These are phyloP conservation scores for Phytophthora cactorum DNA, from an alignment of 352 stramenopile genomes.

Conservation along the genomic window DNA sequence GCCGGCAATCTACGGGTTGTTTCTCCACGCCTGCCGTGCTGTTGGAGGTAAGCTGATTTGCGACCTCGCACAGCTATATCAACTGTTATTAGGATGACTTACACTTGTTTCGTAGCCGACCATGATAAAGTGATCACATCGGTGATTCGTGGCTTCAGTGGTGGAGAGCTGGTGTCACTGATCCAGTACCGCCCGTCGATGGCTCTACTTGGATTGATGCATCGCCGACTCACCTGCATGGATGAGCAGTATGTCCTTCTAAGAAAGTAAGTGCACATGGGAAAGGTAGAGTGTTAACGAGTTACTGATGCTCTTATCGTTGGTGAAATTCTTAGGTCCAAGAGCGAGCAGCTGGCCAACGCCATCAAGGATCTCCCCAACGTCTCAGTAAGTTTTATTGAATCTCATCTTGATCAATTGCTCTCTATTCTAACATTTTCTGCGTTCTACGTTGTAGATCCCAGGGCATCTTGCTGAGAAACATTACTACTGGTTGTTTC, in stretches of 20 bases:
- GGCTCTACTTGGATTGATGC: constrained; percentile 73
- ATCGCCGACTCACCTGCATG: constrained; percentile 70
- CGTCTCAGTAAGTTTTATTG: constrained; percentile 45
- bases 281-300: not conserved
- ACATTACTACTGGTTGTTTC: constrained; percentile 88
- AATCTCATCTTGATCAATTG: not conserved
- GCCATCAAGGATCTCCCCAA: constrained; percentile 63
- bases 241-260: constrained; percentile 75
- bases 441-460: constrained; percentile 39
- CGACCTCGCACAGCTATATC: no score
- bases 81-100: not conserved
- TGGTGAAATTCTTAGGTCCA: constrained; percentile 39
- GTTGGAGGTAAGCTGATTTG: constrained; percentile 49
- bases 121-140: constrained; percentile 86
- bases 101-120: constrained; percentile 34
- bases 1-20: constrained; percentile 75
- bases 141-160: constrained; percentile 81
- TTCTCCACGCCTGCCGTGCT: constrained; percentile 64
- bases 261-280: constrained; percentile 52
- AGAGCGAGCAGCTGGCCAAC: constrained; percentile 69
- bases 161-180: constrained; percentile 75
- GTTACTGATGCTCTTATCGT: not conserved
- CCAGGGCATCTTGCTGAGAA: constrained; percentile 59
- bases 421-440: not conserved
- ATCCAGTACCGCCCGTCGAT: constrained; percentile 82